Evolutionary conservation across 129 eudicot genomes (phyloP).

Genomic region (Flaveria ramosissima): DNA sequence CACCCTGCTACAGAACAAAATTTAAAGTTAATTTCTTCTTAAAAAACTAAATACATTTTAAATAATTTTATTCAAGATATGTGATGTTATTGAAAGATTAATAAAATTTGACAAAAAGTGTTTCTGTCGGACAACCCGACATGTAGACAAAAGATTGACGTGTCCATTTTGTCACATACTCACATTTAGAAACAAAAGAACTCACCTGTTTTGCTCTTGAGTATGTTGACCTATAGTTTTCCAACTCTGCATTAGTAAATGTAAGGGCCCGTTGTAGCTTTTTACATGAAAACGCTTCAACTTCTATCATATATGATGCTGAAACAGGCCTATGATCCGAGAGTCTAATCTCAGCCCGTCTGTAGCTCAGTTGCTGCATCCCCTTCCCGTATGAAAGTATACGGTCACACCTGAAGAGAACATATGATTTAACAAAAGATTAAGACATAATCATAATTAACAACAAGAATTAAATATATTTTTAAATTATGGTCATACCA

Average conservation of each 20-base stretch:
- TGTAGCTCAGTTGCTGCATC: conserved; percentile 59
- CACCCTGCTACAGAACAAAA: conserved; percentile 15
- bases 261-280: conserved; percentile 71
- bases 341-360: conserved; percentile 57
- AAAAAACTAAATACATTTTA: neutral
- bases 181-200: neutral
- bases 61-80: neutral
- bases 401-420: conserved; percentile 78
- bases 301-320: conserved; percentile 62
- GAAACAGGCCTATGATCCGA: conserved; percentile 95
- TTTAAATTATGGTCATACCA: conserved; percentile 51
- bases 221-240: conserved; percentile 24
- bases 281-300: conserved; percentile 62
- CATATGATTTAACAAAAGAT: neutral
- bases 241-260: conserved; percentile 67
- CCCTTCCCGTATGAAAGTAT: conserved; percentile 80
- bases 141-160: neutral
- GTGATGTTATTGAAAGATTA: neutral
- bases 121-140: neutral
- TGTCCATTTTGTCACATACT: neutral
- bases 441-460: neutral
- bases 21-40: neutral
- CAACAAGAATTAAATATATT: neutral
- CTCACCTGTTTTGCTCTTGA: conserved; percentile 11
- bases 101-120: neutral